Conservation (phyloP, 495 filamentous ascomycete genomes). For the Gamarada debralockiae region DNA sequence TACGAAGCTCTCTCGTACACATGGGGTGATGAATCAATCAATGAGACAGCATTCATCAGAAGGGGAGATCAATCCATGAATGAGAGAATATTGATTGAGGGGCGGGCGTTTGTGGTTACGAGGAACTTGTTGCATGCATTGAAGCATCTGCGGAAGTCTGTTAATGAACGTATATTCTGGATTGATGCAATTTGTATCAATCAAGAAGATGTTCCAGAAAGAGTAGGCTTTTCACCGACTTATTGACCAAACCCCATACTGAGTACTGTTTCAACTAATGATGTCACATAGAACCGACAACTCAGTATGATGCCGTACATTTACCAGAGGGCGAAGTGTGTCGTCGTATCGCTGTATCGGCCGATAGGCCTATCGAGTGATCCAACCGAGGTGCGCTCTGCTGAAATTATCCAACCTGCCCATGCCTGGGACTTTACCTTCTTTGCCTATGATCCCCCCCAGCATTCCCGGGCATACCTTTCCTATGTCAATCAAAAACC, state of each 20-base stretch:
- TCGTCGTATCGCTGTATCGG: conserved; percentile 4
- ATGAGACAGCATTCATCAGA: neutral
- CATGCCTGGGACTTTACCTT: neutral
- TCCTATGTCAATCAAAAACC: too few species aligned
- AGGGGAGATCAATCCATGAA: neutral
- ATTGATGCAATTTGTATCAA: conserved; percentile 13
- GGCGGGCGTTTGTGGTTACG: neutral
- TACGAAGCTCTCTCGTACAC: conserved; percentile 5
- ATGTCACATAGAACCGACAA: conserved; percentile 4
- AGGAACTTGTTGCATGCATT: neutral
- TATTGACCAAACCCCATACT: too few species aligned
- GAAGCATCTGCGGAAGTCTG: neutral
- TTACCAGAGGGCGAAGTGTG: neutral
- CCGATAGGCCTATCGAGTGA: neutral
- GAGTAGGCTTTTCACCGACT: too few species aligned
- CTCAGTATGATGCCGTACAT: conserved; percentile 6
- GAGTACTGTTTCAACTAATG: too few species aligned
- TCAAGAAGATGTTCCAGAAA: conserved; percentile 2
- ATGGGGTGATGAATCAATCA: neutral
- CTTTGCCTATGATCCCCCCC: too few species aligned
- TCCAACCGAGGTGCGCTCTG: too few species aligned
- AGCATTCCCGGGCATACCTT: neutral
- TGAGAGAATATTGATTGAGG: neutral
- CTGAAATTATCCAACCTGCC: neutral
- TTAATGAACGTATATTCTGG: neutral